Evolutionary conservation across 2,329 filamentous ascomycete genomes (phyloP).

Genomic region (Trichoderma semiorbis): DNA sequence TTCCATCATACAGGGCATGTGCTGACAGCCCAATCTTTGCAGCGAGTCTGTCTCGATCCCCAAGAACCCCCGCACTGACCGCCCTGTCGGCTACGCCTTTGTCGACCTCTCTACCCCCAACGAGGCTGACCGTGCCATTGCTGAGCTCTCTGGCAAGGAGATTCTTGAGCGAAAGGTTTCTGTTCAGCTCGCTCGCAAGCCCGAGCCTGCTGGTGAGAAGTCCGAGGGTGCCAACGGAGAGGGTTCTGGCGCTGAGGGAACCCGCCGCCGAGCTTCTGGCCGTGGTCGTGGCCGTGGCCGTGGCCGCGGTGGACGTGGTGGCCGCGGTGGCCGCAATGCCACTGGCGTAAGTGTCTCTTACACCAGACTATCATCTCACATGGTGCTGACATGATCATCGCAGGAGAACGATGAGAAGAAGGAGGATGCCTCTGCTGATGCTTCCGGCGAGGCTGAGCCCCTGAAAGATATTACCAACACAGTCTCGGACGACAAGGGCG

Average conservation of each 20-base stretch:
- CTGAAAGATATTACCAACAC: conserved; percentile 61
- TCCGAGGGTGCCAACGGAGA: conserved; percentile 72
- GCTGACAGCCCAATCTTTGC: conserved; percentile 29
- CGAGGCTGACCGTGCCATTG: conserved; percentile 93
- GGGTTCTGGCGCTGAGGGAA: conserved; percentile 64
- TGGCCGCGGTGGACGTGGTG: conserved; percentile 63
- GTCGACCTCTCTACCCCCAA: conserved; percentile 93
- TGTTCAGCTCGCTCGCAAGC: conserved; percentile 97
- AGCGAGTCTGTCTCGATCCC: conserved; percentile 99
- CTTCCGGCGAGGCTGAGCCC: conserved; percentile 50
- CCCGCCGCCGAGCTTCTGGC: conserved; percentile 59
- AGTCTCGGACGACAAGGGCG: conserved; percentile 48
- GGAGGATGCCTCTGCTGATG: conserved; percentile 38
- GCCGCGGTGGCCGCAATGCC: conserved; percentile 53
- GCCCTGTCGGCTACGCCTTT: conserved; percentile 97
- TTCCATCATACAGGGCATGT: not conserved
- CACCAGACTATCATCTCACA: not conserved
- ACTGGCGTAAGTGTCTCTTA: conserved; percentile 39
- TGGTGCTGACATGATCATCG: not conserved
- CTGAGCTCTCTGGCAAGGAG: conserved; percentile 93
- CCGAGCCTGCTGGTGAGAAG: conserved; percentile 79
- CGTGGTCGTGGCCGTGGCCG: conserved; percentile 67
- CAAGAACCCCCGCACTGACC: conserved; percentile 98
- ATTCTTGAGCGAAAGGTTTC: conserved; percentile 99
- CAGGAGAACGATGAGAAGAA: conserved; percentile 44